A percentile compares a stretch with the other conserved stretches of the same genome.
Conservation (phyloP, 1,284 basidiomycete genomes). For the Coniferiporia weirii region DNA sequence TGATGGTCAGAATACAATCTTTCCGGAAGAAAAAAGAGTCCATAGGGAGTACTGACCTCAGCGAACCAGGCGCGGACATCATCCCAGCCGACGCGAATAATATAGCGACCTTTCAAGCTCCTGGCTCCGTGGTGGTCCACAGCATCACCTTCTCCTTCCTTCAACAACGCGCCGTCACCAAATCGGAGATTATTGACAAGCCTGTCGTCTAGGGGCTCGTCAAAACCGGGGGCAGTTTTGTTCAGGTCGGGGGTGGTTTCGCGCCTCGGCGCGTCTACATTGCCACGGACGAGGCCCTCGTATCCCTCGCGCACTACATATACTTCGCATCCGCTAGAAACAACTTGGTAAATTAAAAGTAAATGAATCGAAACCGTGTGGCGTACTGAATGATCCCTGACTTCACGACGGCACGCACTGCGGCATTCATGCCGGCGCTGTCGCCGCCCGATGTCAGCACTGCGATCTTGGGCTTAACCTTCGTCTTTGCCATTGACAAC, state of each 20-base stretch:
- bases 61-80: slow-evolving; percentile 95
- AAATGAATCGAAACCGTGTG: slow-evolving; percentile 9
- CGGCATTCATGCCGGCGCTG: slow-evolving; percentile 96
- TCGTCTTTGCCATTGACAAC: background rate
- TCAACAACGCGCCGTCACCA: slow-evolving; percentile 86
- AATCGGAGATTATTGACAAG: slow-evolving; percentile 74
- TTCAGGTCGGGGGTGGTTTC: slow-evolving; percentile 17
- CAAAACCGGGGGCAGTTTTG: slow-evolving; percentile 22
- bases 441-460: slow-evolving; percentile 96
- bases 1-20: background rate
- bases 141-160: slow-evolving; percentile 84
- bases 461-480: slow-evolving; percentile 68
- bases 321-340: slow-evolving; percentile 79
- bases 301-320: slow-evolving; percentile 97
- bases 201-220: slow-evolving; percentile 29
- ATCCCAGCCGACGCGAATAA: slow-evolving; percentile 97
- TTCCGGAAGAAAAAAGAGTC: background rate
- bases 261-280: slow-evolving; percentile 36
- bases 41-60: slow-evolving; percentile 46
- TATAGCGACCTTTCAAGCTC: slow-evolving; percentile 86
- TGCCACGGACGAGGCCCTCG: slow-evolving; percentile 86
- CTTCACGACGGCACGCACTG: slow-evolving; percentile 87
- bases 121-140: slow-evolving; percentile 46
- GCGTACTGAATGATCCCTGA: slow-evolving; percentile 81
- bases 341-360: background rate